These are phyloP conservation scores for Aspergillus cavernicola DNA, from an alignment of 495 filamentous ascomycete species.

Conservation along the genomic window DNA sequence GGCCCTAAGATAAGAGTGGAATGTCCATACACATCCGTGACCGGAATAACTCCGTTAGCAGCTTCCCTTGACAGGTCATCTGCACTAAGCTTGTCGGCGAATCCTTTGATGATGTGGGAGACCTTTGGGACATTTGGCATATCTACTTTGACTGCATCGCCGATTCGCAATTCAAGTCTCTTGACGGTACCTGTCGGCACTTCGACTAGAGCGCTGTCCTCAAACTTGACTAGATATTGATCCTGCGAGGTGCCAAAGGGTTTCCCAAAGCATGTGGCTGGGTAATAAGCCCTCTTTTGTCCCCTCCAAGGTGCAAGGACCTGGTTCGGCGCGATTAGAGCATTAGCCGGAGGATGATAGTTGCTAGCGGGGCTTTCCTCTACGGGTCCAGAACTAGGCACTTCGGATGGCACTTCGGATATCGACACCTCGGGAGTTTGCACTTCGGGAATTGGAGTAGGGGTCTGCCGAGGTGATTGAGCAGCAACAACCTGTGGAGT, in stretches of 20 bases:
- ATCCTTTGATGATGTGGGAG: slow-evolving; percentile 44
- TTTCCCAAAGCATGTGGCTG: slow-evolving; percentile 46
- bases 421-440: neutral
- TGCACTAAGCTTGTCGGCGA: slow-evolving; percentile 35
- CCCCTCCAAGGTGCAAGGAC: slow-evolving; percentile 52
- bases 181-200: slow-evolving; percentile 42
- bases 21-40: slow-evolving; percentile 47
- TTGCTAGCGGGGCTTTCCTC: too few species aligned
- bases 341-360: too few species aligned
- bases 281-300: slow-evolving; percentile 45
- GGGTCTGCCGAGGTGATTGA: slow-evolving; percentile 7
- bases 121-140: slow-evolving; percentile 42
- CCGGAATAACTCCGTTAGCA: slow-evolving; percentile 26
- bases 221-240: slow-evolving; percentile 46
- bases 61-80: slow-evolving; percentile 30
- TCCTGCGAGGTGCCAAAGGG: slow-evolving; percentile 34
- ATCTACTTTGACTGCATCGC: slow-evolving; percentile 52
- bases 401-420: too few species aligned
- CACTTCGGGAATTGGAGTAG: slow-evolving; percentile 14
- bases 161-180: slow-evolving; percentile 43
- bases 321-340: slow-evolving; percentile 39
- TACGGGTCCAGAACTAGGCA: too few species aligned
- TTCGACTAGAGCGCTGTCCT: slow-evolving; percentile 41
- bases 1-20: slow-evolving; percentile 38
- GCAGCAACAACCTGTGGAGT: slow-evolving; percentile 8